These are phyloP conservation scores for Calonectria henricotiae DNA, from an alignment of 2,329 filamentous ascomycete species.

Conservation along the genomic window DNA sequence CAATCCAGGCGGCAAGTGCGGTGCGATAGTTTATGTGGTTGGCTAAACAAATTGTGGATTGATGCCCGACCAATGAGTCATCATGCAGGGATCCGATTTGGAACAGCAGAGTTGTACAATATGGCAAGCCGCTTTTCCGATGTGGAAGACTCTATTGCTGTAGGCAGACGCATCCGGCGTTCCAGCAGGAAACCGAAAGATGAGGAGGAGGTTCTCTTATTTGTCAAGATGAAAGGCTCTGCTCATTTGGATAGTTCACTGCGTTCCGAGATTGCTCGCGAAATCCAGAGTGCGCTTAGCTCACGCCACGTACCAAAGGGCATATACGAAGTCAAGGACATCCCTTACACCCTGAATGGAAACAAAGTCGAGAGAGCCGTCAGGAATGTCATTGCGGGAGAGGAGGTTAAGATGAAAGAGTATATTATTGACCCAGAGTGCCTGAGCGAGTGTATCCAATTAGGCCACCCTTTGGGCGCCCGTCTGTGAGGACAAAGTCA, in stretches of 20 bases:
- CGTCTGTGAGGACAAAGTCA: not conserved
- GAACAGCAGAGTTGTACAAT: not conserved
- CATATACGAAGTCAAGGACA: constrained; percentile 6
- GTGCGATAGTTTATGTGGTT: too few relatives aligned
- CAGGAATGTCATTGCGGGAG: not conserved
- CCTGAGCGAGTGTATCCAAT: not conserved
- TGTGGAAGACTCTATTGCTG: constrained; percentile 1
- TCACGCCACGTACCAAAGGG: not conserved
- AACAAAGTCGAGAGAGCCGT: constrained; percentile 10
- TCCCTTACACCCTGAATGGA: not conserved
- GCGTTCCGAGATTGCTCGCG: not conserved
- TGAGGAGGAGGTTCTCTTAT: not conserved
- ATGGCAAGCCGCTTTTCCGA: not conserved
- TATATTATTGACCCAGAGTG: not conserved
- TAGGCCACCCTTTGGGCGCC: not conserved
- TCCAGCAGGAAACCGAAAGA: not conserved
- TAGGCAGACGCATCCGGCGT: not conserved
- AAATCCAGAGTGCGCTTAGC: constrained; percentile 2
- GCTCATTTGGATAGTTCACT: not conserved
- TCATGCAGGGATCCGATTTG: not conserved
- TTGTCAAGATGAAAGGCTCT: not conserved
- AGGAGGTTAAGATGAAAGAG: constrained; percentile 2
- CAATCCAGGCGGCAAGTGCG: not conserved
- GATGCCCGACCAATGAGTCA: not conserved
- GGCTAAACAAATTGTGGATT: too few relatives aligned